These are phyloP conservation scores for Candida pseudofarinosa DNA, from an alignment of 805 yeast genomes.

Conservation along the genomic window DNA sequence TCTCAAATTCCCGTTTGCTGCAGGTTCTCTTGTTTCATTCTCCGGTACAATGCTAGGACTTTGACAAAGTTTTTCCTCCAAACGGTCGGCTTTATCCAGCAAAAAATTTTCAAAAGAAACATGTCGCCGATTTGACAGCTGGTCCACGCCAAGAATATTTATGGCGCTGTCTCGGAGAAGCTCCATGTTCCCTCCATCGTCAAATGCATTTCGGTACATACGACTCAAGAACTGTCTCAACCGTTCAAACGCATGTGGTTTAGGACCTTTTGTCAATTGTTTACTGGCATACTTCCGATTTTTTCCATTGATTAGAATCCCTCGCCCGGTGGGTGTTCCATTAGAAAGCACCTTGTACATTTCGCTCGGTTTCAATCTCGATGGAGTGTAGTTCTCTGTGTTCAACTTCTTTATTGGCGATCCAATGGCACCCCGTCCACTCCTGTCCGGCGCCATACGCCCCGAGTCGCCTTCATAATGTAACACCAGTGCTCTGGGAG, in stretches of 20 bases:
- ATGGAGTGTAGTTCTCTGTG: constrained; percentile 5
- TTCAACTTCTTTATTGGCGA: constrained; percentile 1
- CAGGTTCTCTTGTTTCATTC: neutral
- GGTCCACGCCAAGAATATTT: constrained; percentile 6
- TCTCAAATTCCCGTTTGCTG: neutral
- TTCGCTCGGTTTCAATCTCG: constrained; percentile 7
- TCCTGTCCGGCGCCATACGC: too few relatives aligned
- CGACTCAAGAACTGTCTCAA: constrained; percentile 8
- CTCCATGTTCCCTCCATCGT: constrained; percentile 11
- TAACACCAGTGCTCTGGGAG: too few relatives aligned
- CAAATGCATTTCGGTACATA: neutral
- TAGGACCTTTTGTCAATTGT: constrained; percentile 1
- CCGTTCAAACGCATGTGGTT: constrained; percentile 5
- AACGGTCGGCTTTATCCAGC: neutral
- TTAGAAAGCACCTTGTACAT: constrained; percentile 10
- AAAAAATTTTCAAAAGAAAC: neutral
- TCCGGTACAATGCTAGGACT: neutral
- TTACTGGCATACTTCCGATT: neutral
- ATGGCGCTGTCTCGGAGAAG: constrained; percentile 15
- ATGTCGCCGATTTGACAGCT: neutral
- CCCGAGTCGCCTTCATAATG: too few relatives aligned
- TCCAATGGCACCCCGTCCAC: too few relatives aligned
- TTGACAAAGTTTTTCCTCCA: neutral
- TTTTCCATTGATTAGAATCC: constrained; percentile 1
- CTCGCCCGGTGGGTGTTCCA: constrained; percentile 1